Evolutionary conservation across 306 rosid genomes (phyloP).

Genomic region (Inga leiocalycina): DNA sequence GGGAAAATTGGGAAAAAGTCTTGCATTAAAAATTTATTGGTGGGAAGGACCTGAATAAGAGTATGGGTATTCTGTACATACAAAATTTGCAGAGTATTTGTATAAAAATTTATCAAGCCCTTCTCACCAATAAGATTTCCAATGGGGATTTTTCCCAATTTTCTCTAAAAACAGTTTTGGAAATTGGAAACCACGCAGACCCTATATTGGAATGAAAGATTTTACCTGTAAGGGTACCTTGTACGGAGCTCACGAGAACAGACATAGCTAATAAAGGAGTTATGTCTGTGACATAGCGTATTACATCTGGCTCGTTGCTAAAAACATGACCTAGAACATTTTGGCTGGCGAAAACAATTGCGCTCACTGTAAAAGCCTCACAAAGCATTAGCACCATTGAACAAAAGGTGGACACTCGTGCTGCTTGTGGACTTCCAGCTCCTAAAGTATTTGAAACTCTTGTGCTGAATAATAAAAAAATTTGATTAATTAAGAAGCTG

Average conservation of each 20-base stretch:
- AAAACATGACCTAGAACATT: constrained; percentile 3
- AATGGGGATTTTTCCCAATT: too few relatives aligned
- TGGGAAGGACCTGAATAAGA: too few relatives aligned
- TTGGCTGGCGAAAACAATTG: background rate
- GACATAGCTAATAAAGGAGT: background rate
- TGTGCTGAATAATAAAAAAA: background rate
- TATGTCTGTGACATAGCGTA: background rate
- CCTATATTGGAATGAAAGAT: background rate
- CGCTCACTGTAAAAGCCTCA: background rate
- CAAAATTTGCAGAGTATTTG: too few relatives aligned
- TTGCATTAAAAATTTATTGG: too few relatives aligned
- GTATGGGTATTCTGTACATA: too few relatives aligned
- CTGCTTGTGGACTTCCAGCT: background rate
- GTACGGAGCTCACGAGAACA: background rate
- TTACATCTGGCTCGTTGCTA: background rate
- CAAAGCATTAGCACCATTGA: background rate
- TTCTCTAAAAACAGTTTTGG: too few relatives aligned
- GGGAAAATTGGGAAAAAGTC: too few relatives aligned
- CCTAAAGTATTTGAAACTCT: constrained; percentile 7
- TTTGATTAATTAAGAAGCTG: background rate
- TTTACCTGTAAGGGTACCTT: constrained; percentile 12
- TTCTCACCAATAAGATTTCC: too few relatives aligned
- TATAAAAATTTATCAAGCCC: too few relatives aligned
- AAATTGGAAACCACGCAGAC: too few relatives aligned
- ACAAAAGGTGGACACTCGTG: background rate